Percentiles rank a stretch among this genome's conserved stretches.
Evolutionary conservation across 208 protist species (phyloP).

Genomic region (Leishmania martiniquensis): DNA sequence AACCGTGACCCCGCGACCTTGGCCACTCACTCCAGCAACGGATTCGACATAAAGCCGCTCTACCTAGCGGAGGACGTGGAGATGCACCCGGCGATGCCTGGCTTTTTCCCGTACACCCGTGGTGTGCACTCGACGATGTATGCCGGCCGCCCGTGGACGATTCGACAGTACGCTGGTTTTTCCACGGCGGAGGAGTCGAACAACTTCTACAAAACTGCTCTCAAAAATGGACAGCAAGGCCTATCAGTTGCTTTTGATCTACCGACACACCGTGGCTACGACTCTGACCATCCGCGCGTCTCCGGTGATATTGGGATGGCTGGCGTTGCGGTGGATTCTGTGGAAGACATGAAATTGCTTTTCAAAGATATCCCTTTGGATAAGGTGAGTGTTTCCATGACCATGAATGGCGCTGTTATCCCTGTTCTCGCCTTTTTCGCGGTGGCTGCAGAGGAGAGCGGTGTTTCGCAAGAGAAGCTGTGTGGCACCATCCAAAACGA

Average conservation of each 20-base stretch:
- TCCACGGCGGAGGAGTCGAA: slow-evolving; percentile 97
- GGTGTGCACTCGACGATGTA: slow-evolving; percentile 97
- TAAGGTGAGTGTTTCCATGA: slow-evolving; percentile 96
- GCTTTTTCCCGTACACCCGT: slow-evolving; percentile 93
- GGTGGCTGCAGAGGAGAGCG: slow-evolving; percentile 94
- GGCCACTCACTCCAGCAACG: slow-evolving; percentile 62
- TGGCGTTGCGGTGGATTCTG: slow-evolving; percentile 95
- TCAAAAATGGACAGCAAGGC: slow-evolving; percentile 94
- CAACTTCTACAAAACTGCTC: slow-evolving; percentile 93
- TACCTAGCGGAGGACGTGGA: slow-evolving; percentile 65
- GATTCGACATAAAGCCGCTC: slow-evolving; percentile 91
- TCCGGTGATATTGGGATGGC: slow-evolving; percentile 97
- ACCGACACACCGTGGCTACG: slow-evolving; percentile 96
- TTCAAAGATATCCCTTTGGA: slow-evolving; percentile 95
- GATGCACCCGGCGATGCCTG: slow-evolving; percentile 50
- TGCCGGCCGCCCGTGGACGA: slow-evolving; percentile 94
- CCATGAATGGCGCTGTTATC: slow-evolving; percentile 97
- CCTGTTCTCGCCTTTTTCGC: slow-evolving; percentile 97
- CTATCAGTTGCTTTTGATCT: slow-evolving; percentile 97
- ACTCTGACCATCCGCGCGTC: slow-evolving; percentile 95
- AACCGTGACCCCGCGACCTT: slow-evolving; percentile 60
- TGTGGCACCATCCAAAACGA: slow-evolving; percentile 98
- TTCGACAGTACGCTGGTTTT: slow-evolving; percentile 96
- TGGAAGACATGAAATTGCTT: slow-evolving; percentile 89
- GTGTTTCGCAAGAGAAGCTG: slow-evolving; percentile 85